Evolutionary conservation across 495 filamentous ascomycete species (phyloP).

Genomic region (Xylaria palmicola): DNA sequence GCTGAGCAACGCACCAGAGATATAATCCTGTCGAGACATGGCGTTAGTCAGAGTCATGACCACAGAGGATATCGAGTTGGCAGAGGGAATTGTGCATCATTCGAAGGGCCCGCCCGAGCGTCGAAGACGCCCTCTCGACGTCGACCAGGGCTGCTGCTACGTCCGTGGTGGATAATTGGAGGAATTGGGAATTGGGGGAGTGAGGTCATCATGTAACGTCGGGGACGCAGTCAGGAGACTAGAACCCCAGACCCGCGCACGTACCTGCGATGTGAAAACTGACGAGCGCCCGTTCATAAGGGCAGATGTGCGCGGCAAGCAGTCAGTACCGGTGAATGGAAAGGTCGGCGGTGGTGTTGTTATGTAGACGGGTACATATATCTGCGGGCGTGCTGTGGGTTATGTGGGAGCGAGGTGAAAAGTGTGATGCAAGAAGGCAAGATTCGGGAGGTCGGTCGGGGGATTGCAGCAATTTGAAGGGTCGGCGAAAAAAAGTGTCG

Average conservation of each 20-base stretch:
- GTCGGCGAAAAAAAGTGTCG: slow-evolving; percentile 6
- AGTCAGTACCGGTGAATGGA: slow-evolving; percentile 22
- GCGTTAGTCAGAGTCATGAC: slow-evolving; percentile 32
- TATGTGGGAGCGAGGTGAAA: slow-evolving; percentile 2
- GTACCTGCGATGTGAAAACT: slow-evolving; percentile 95
- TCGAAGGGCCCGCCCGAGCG: too few relatives aligned
- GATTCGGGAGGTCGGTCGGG: not conserved
- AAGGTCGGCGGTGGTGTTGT: slow-evolving; percentile 3
- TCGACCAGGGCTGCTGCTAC: not conserved
- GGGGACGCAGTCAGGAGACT: slow-evolving; percentile 5
- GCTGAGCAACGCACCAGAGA: slow-evolving; percentile 69
- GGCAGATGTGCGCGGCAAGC: slow-evolving; percentile 47
- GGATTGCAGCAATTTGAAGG: slow-evolving; percentile 5
- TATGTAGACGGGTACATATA: not conserved
- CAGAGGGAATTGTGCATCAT: slow-evolving; percentile 14
- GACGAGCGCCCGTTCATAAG: slow-evolving; percentile 95
- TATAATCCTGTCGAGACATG: slow-evolving; percentile 70
- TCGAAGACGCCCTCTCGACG: too few relatives aligned
- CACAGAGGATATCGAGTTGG: not conserved
- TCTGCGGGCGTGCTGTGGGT: not conserved
- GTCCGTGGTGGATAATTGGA: slow-evolving; percentile 9
- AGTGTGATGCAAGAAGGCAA: slow-evolving; percentile 18
- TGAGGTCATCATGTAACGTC: slow-evolving; percentile 18
- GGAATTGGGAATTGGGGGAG: slow-evolving; percentile 15
- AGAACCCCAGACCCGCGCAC: slow-evolving; percentile 23